phyloP scores from a whole-genome alignment of 768 basidiomycete species.

The Scleroderma citrinum region DNA sequence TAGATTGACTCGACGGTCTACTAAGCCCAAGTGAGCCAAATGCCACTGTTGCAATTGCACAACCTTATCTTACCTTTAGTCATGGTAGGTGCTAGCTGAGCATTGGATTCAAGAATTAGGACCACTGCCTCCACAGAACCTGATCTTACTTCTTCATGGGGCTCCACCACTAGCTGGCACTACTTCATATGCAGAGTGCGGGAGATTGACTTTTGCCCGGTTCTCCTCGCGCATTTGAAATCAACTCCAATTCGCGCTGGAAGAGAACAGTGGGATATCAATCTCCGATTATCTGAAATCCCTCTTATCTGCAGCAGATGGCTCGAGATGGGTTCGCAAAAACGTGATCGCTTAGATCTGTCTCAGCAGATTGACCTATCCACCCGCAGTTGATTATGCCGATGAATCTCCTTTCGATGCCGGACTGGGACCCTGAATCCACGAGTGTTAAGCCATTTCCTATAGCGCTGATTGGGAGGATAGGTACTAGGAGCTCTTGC shows the following conservation, averaged over 20 bases:
- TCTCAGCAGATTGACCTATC: not conserved
- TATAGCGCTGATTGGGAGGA: not conserved
- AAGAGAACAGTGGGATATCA: not conserved
- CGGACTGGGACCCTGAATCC: constrained; percentile 40
- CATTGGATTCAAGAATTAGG: too few relatives aligned
- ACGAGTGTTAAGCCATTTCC: constrained; percentile 34
- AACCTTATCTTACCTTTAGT: too few relatives aligned
- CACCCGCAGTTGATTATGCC: constrained; percentile 9
- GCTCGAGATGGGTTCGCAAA: not conserved
- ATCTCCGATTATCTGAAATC: not conserved
- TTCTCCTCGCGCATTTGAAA: not conserved
- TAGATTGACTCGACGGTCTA: too few relatives aligned
- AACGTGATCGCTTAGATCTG: not conserved
- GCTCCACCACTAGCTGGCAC: too few relatives aligned
- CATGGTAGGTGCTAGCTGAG: too few relatives aligned
- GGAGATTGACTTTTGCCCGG: not conserved
- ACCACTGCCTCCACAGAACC: too few relatives aligned
- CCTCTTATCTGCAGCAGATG: not conserved
- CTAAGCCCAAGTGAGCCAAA: too few relatives aligned
- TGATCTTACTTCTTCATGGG: too few relatives aligned
- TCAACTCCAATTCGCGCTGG: not conserved
- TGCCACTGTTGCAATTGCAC: too few relatives aligned
- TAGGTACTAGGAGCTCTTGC: too few relatives aligned
- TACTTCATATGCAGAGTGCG: not conserved
- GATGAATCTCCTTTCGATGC: constrained; percentile 36